Evolutionary conservation across 164 flowering plant species (phyloP).

Genomic region (Platanus orientalis): DNA sequence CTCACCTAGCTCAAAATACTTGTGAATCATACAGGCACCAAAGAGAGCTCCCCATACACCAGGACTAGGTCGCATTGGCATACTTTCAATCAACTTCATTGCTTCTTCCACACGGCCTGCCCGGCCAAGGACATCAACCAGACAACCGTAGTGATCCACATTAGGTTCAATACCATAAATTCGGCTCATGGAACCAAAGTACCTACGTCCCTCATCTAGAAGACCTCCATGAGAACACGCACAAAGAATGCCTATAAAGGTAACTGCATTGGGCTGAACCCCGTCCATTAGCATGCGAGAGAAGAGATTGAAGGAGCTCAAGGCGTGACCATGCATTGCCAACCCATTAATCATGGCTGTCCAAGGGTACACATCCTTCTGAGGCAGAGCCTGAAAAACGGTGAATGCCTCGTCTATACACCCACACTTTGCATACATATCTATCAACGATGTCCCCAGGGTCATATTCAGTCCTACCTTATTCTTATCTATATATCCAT

Average conservation of each 20-base stretch:
- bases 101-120: neutral
- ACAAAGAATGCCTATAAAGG: neutral
- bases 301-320: neutral
- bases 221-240: neutral
- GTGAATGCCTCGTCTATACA: neutral
- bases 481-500: neutral
- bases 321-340: neutral
- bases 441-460: neutral
- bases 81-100: neutral
- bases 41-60: neutral
- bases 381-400: neutral
- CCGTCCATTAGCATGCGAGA: neutral
- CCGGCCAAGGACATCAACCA: neutral
- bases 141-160: neutral
- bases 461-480: neutral
- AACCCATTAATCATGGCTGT: neutral
- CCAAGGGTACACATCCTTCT: neutral
- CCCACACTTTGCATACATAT: neutral
- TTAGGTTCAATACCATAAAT: neutral
- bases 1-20: slow-evolving; percentile 4
- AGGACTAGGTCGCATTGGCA: neutral
- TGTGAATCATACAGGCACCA: neutral
- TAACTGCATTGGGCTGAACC: neutral
- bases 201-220: neutral
- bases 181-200: neutral